These are phyloP conservation scores for Globisporangium acanthophoron DNA, from an alignment of 352 stramenopile genomes.

Conservation along the genomic window DNA sequence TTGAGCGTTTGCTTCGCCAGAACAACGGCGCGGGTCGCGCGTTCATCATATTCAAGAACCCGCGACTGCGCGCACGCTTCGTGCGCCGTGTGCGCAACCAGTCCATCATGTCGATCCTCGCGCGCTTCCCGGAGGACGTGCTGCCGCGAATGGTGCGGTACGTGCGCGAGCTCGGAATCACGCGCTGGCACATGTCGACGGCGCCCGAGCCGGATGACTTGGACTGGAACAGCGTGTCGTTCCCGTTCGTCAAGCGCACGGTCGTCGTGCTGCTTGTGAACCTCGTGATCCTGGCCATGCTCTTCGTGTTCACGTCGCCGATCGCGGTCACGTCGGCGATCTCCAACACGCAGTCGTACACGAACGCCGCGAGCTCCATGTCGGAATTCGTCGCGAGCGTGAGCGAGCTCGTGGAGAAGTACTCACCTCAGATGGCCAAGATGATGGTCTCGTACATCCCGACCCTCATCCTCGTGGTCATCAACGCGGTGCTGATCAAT, in stretches of 20 bases:
- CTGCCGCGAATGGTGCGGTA: conserved; percentile 61
- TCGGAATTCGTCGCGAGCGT: conserved; percentile 64
- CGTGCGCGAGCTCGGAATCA: conserved; percentile 74
- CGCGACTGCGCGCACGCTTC: conserved; percentile 65
- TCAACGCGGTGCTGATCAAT: conserved; percentile 84
- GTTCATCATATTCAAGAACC: conserved; percentile 80
- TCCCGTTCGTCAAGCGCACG: conserved; percentile 76
- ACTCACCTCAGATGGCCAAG: conserved; percentile 80
- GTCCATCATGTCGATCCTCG: conserved; percentile 71
- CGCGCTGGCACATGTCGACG: conserved; percentile 66
- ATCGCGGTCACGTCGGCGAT: conserved; percentile 82
- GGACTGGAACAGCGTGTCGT: conserved; percentile 83
- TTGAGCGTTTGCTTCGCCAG: conserved; percentile 55
- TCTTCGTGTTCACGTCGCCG: conserved; percentile 80
- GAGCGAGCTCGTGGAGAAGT: conserved; percentile 43
- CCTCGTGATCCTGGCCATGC: conserved; percentile 62
- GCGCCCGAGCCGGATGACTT: conserved; percentile 80
- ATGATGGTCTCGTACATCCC: conserved; percentile 74
- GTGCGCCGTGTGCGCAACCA: conserved; percentile 68
- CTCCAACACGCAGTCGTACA: conserved; percentile 62
- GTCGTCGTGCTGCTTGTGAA: conserved; percentile 68
- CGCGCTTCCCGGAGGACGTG: conserved; percentile 56
- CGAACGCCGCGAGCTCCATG: conserved; percentile 48
- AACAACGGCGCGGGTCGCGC: conserved; percentile 70
- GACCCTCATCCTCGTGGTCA: conserved; percentile 84